These are phyloP conservation scores for Leccinum olivaceopallidum DNA, from an alignment of 768 basidiomycete species.

Conservation along the genomic window DNA sequence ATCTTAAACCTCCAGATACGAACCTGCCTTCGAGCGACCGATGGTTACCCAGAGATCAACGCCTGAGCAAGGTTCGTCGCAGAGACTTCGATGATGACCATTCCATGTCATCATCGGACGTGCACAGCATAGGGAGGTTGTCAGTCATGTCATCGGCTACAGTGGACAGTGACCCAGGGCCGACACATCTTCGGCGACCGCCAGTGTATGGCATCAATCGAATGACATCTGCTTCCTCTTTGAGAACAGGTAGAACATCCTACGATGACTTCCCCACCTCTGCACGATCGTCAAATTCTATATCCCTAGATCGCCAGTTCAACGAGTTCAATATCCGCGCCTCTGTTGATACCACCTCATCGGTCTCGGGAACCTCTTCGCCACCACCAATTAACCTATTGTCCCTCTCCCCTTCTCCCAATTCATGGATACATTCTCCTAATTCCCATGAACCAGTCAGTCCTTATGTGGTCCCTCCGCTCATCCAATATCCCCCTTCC, in stretches of 20 bases:
- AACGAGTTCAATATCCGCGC: conserved; percentile 75
- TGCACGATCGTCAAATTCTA: conserved; percentile 77
- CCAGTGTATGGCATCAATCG: conserved; percentile 67
- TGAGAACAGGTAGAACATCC: conserved; percentile 56
- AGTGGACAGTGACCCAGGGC: conserved; percentile 86
- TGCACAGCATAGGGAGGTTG: conserved; percentile 72
- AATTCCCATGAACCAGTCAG: conserved; percentile 40
- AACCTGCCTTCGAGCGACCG: conserved; percentile 42
- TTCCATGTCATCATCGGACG: conserved; percentile 87
- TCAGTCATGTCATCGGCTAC: conserved; percentile 82
- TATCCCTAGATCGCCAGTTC: conserved; percentile 74
- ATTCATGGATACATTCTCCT: conserved; percentile 54
- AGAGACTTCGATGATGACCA: conserved; percentile 89
- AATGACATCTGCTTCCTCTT: conserved; percentile 74
- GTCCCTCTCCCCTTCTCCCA: conserved; percentile 66
- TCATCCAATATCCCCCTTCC: conserved; percentile 40
- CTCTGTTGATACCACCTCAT: conserved; percentile 59
- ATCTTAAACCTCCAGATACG: conserved; percentile 39
- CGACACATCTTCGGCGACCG: conserved; percentile 62
- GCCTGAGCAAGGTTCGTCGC: conserved; percentile 74
- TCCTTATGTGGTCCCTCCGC: conserved; percentile 38
- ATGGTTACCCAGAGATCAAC: conserved; percentile 54
- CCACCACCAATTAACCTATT: conserved; percentile 77
- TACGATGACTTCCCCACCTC: conserved; percentile 74
- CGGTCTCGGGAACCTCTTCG: conserved; percentile 63